Conservation (phyloP, 2,329 filamentous ascomycete species). For the Domatiomyces catenatus region DNA sequence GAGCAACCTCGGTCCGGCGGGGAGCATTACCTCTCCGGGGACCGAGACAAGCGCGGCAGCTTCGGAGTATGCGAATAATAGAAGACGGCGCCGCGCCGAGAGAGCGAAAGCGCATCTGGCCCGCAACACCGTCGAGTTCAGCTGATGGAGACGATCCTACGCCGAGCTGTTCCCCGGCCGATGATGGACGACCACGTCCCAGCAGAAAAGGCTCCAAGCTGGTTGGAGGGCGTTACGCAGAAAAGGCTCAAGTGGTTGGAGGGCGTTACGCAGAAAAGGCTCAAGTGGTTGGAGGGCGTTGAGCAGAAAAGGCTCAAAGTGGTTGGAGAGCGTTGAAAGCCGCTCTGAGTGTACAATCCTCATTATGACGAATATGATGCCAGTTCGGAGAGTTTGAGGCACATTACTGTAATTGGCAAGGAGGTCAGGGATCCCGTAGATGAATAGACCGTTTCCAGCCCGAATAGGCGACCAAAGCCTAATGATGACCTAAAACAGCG, state of each 20-base stretch:
- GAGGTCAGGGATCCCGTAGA: too few species aligned
- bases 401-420: not conserved
- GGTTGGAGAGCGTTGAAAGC: too few species aligned
- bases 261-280: too few species aligned
- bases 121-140: conserved; percentile 20
- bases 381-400: not conserved
- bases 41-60: conserved; percentile 31
- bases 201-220: too few species aligned
- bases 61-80: conserved; percentile 37
- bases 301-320: too few species aligned
- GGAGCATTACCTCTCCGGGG: conserved; percentile 30
- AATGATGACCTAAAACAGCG: not conserved
- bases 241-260: too few species aligned
- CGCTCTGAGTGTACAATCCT: not conserved
- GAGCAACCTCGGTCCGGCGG: conserved; percentile 27
- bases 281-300: too few species aligned
- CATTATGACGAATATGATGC: not conserved
- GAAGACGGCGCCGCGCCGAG: conserved; percentile 38
- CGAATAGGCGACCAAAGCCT: not conserved
- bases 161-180: too few species aligned
- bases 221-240: too few species aligned
- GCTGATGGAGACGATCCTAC: too few species aligned
- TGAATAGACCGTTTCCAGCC: not conserved
- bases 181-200: too few species aligned
- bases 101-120: conserved; percentile 32